Percentiles rank a stretch among this genome's conserved stretches.
phyloP scores from a whole-genome alignment of 1,284 basidiomycete genomes.

The Microbotryum silenes-acaulis region DNA sequence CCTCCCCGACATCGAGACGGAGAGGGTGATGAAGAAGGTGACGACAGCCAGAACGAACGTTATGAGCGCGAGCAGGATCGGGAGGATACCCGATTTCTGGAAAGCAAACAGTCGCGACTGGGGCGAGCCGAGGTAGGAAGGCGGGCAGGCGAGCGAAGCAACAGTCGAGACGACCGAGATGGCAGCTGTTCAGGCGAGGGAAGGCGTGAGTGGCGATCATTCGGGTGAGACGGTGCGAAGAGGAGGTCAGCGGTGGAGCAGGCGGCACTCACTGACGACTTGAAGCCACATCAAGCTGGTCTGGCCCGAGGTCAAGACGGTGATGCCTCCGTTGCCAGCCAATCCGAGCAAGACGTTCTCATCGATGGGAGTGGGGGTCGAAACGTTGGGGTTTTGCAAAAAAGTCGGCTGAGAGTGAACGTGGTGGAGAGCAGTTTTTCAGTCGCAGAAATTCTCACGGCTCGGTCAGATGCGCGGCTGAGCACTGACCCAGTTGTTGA shows the following conservation, averaged over 20 bases:
- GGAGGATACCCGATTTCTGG: slow-evolving; percentile 29
- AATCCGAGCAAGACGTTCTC: slow-evolving; percentile 1
- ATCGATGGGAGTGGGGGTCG: neutral
- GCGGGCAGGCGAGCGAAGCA: slow-evolving; percentile 21
- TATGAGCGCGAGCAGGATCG: slow-evolving; percentile 21
- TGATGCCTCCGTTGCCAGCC: neutral
- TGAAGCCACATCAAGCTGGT: slow-evolving; percentile 25
- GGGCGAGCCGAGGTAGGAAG: slow-evolving; percentile 25
- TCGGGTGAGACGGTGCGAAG: neutral
- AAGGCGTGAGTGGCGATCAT: neutral
- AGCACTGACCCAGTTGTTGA: slow-evolving; percentile 26
- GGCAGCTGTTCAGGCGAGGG: slow-evolving; percentile 11
- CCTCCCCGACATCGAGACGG: slow-evolving; percentile 21
- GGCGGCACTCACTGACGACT: slow-evolving; percentile 15
- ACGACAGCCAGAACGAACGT: slow-evolving; percentile 15
- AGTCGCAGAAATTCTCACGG: neutral
- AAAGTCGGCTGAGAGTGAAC: too few species aligned
- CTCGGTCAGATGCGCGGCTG: too few species aligned
- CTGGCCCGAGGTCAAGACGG: slow-evolving; percentile 10
- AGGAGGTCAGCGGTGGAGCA: neutral
- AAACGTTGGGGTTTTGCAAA: too few species aligned
- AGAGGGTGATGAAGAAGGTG: slow-evolving; percentile 18
- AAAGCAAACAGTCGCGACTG: slow-evolving; percentile 19
- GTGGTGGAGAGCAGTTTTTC: neutral
- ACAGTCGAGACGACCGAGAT: slow-evolving; percentile 9